phyloP scores from a whole-genome alignment of 257 asterid species.

The Petunia secreta region DNA sequence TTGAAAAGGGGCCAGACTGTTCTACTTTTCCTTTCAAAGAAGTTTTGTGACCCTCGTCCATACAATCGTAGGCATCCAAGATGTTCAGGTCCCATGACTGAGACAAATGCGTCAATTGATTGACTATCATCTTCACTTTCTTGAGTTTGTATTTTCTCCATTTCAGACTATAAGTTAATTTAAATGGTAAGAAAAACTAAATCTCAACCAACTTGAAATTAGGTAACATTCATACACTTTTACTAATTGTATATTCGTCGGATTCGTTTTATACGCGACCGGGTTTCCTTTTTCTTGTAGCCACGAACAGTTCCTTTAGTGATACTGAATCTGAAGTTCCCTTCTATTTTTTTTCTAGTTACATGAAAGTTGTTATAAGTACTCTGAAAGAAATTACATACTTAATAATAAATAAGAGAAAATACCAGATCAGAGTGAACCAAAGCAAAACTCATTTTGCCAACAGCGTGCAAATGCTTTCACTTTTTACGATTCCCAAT shows the following conservation, averaged over 20 bases:
- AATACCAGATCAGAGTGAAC: neutral
- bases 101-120: neutral
- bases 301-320: neutral
- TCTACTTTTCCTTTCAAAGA: neutral
- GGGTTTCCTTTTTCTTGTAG: neutral
- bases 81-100: neutral
- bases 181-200: neutral
- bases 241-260: neutral
- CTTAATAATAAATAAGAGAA: too few species aligned
- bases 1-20: neutral
- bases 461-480: neutral
- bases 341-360: neutral
- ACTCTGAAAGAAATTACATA: neutral
- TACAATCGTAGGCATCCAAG: neutral
- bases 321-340: neutral
- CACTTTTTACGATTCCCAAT: neutral
- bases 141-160: neutral
- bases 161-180: neutral
- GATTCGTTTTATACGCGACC: neutral
- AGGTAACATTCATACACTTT: neutral
- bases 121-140: neutral
- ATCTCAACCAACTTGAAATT: neutral
- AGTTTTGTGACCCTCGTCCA: neutral
- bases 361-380: neutral
- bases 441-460: neutral